These are phyloP conservation scores for Xylariomycetidae sp. DNA, from an alignment of 2,329 filamentous ascomycete genomes.

Conservation along the genomic window DNA sequence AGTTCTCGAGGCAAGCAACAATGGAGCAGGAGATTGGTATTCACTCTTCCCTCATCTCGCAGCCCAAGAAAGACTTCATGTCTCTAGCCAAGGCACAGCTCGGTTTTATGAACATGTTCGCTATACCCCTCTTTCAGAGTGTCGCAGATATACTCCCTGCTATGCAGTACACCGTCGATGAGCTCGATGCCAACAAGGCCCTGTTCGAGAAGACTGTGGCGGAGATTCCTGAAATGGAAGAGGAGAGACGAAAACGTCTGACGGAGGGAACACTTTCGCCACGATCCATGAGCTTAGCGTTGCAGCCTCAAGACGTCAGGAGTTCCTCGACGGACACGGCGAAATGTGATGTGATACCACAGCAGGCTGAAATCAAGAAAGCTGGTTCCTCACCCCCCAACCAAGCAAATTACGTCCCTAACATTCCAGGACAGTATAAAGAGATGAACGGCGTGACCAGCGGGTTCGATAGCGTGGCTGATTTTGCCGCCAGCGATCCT, in stretches of 20 bases:
- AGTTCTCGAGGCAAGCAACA: constrained; percentile 86
- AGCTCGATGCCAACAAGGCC: constrained; percentile 71
- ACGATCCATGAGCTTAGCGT: constrained; percentile 38
- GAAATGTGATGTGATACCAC: constrained; percentile 13
- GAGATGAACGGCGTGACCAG: constrained; percentile 40
- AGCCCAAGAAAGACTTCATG: constrained; percentile 75
- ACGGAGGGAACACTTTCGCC: constrained; percentile 41
- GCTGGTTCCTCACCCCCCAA: constrained; percentile 17
- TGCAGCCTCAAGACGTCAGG: constrained; percentile 18
- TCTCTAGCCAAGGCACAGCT: constrained; percentile 86
- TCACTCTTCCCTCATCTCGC: constrained; percentile 78
- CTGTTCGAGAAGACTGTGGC: constrained; percentile 68
- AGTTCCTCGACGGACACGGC: constrained; percentile 12
- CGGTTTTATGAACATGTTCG: constrained; percentile 95
- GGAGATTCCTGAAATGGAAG: constrained; percentile 51
- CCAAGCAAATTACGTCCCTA: constrained; percentile 27
- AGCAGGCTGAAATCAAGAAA: constrained; percentile 22
- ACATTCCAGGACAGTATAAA: constrained; percentile 31
- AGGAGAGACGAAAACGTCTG: constrained; percentile 30
- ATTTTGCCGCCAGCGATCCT: constrained; percentile 46
- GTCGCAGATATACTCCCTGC: constrained; percentile 81
- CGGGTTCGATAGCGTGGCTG: constrained; percentile 41
- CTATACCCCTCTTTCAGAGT: constrained; percentile 83
- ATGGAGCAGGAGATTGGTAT: constrained; percentile 90
- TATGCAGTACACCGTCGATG: constrained; percentile 78